These are phyloP conservation scores for Ailanthus altissimus DNA, from an alignment of 345 rosid species.

Conservation along the genomic window DNA sequence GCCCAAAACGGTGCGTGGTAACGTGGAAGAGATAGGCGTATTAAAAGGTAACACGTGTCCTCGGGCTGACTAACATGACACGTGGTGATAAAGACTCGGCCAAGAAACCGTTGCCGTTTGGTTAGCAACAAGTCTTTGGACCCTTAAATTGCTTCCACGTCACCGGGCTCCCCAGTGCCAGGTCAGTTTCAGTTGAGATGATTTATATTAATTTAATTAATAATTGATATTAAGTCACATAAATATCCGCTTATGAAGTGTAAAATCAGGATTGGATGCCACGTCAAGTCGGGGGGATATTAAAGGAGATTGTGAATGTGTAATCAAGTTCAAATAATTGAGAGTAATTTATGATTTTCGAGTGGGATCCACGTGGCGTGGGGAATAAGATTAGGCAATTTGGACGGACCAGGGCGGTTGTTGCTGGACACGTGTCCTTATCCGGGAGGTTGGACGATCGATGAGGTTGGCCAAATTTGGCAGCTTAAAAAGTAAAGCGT, in stretches of 20 bases:
- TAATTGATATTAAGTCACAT: not conserved
- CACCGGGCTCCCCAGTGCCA: not conserved
- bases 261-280: not conserved
- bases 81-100: not conserved
- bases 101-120: constrained; percentile 26
- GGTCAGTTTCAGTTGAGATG: constrained; percentile 4
- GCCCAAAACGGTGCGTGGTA: not conserved
- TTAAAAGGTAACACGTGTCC: not conserved
- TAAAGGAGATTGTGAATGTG: not conserved
- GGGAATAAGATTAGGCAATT: not conserved
- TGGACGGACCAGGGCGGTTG: not conserved
- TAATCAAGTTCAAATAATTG: not conserved
- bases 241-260: not conserved
- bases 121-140: constrained; percentile 13
- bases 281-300: not conserved
- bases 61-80: not conserved
- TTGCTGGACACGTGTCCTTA: not conserved
- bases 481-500: too few relatives aligned
- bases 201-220: not conserved
- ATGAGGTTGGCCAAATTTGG: too few relatives aligned
- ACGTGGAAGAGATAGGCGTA: not conserved
- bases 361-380: not conserved
- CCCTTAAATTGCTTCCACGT: not conserved
- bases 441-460: not conserved
- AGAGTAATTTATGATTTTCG: not conserved